Conservation (phyloP, 345 rosid species). For the Psidium friedrichsthalianum region DNA sequence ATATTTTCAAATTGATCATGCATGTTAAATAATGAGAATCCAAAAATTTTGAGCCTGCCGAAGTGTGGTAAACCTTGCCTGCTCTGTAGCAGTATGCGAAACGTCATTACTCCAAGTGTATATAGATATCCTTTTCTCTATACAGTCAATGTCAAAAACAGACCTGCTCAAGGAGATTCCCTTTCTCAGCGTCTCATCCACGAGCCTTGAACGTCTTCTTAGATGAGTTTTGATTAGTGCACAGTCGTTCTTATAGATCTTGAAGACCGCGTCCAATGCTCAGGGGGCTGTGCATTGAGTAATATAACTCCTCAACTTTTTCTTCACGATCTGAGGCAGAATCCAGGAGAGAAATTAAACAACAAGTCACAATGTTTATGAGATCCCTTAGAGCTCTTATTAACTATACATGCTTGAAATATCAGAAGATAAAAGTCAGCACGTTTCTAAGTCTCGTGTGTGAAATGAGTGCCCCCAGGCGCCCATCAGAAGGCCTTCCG, state of each 20-base stretch:
- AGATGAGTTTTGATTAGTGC: conserved; percentile 94
- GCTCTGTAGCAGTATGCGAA: not conserved
- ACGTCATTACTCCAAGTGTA: conserved; percentile 11
- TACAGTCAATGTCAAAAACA: conserved; percentile 39
- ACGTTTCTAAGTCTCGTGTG: not conserved
- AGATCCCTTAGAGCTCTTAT: not conserved
- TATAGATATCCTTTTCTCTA: not conserved
- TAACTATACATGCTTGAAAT: not conserved
- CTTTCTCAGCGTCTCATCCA: conserved; percentile 80
- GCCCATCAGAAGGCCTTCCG: not conserved
- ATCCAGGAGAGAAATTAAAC: not conserved
- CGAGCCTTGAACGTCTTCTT: conserved; percentile 97
- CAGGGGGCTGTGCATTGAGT: conserved; percentile 79
- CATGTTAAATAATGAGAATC: not conserved
- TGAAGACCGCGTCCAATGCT: conserved; percentile 90
- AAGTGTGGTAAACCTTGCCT: not conserved
- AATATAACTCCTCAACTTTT: conserved; percentile 89
- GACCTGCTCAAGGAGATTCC: conserved; percentile 94
- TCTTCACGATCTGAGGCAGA: conserved; percentile 68
- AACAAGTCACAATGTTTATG: not conserved
- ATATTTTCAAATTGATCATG: not conserved
- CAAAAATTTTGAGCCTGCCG: not conserved
- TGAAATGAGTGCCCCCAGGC: not conserved
- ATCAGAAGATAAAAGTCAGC: not conserved
- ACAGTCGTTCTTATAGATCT: conserved; percentile 84